Base-by-base conservation (phyloP, 1,284 basidiomycete species). In the Farysia itapuensis region DNA sequence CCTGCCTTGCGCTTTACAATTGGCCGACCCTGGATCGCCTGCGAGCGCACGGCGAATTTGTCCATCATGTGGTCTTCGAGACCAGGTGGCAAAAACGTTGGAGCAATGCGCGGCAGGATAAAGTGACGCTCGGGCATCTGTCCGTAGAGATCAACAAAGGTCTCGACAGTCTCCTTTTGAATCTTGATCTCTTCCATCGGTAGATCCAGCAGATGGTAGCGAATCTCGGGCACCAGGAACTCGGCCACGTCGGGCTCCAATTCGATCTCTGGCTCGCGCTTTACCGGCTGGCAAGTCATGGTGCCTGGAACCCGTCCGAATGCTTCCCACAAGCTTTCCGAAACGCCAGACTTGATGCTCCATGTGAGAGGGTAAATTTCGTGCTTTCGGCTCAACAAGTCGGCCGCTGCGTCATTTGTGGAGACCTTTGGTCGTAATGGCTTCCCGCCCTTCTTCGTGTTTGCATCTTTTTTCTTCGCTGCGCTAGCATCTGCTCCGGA, bases 11-110 rank as follows among this genome's bases (percentile, higher is more conserved):
- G 63, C 46, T 69, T 69, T 11, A 66, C 64, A 26, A 66, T 45
- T 2, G 70, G 70, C 14, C 68, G 67, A n/a, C 35, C 52, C n/a
- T 63, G 43, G 6, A 64, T 34, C 25, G 41, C 39, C 31, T 65
- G 51, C 9, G 66, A 47, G 6, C 69, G 67, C 28, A 70, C 59
- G 4, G 58, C 71, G 24, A 68, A 75, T 4, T 57, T 60, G 39
- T 75, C 72, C 23, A 50, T 35, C 16, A 75, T 42, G 32, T 75
- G 71, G 5, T 74, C 71, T 26, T 59, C 64, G 14, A 75, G 52
- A 4, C 70, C 69, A 14, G 32, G 41, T 1, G 72, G 72, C 22
- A 68, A 25, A 1, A 54, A 31, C 2, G 36, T 37, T 1, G 50
- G 49, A 0, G 46, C 36, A 0, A 67, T 31, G 13, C 39, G 39